Evolutionary conservation across 768 basidiomycete genomes (phyloP).

Genomic region (Kwoniella heveanensis): DNA sequence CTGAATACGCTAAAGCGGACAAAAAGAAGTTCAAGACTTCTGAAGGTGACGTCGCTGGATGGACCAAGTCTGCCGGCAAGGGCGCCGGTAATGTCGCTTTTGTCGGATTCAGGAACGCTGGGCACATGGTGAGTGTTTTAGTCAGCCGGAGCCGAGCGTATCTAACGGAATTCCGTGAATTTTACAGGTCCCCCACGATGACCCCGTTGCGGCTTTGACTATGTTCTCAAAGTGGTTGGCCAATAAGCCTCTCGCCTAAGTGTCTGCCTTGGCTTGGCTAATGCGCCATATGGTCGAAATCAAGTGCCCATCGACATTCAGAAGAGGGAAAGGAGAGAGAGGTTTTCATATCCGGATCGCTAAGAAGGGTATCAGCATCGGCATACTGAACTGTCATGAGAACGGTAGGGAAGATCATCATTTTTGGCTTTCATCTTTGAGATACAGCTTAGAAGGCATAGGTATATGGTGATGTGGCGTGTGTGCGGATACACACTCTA

Average conservation of each 20-base stretch:
- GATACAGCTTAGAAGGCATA: no score
- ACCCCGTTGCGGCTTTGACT: slow-evolving; percentile 79
- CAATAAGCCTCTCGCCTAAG: slow-evolving; percentile 54
- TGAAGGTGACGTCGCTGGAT: slow-evolving; percentile 66
- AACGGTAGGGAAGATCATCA: no score
- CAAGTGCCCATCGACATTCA: no score
- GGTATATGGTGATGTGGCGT: no score
- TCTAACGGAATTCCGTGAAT: background rate
- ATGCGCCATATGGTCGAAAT: no score
- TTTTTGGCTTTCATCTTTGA: no score
- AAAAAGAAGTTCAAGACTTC: slow-evolving; percentile 62
- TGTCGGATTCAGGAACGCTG: slow-evolving; percentile 75
- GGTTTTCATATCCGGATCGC: no score
- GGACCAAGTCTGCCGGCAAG: slow-evolving; percentile 71
- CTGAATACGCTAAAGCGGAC: slow-evolving; percentile 64
- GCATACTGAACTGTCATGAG: no score
- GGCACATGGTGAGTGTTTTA: slow-evolving; percentile 61
- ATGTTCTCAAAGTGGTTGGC: slow-evolving; percentile 58
- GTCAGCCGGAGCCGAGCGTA: background rate
- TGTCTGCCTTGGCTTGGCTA: background rate
- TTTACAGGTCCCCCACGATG: slow-evolving; percentile 82
- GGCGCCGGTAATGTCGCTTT: slow-evolving; percentile 83
- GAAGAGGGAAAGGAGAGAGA: no score
- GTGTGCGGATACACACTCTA: no score
- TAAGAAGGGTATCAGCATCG: no score